Percentiles rank a stretch among this genome's conserved stretches.
Conservation (phyloP, 768 basidiomycete species). For the Roridomyces roridus region DNA sequence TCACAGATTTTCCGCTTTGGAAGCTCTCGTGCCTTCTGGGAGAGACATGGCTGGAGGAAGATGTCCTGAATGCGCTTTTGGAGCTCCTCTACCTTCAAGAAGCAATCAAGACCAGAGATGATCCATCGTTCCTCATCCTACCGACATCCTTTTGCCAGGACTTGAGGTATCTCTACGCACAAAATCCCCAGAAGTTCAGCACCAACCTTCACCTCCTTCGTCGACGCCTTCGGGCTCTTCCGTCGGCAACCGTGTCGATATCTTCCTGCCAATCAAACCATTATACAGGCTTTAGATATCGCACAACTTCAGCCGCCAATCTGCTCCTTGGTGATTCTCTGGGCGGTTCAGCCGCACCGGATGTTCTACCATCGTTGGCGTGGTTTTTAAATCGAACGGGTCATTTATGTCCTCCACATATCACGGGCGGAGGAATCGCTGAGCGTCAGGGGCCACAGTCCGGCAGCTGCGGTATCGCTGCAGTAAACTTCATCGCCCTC, state of each 20-base stretch:
- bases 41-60: slow-evolving; percentile 10
- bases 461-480: slow-evolving; percentile 13
- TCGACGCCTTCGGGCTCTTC: neutral
- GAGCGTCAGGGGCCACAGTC: neutral
- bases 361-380: neutral
- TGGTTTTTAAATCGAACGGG: neutral
- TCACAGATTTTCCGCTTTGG: slow-evolving; percentile 5
- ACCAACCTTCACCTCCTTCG: neutral
- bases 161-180: neutral
- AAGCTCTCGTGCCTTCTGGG: slow-evolving; percentile 7
- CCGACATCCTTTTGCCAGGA: neutral
- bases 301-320: neutral
- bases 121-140: neutral
- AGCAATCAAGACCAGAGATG: neutral
- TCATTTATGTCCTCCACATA: neutral
- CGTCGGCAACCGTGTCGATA: neutral
- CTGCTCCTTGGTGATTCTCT: neutral
- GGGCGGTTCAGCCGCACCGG: neutral
- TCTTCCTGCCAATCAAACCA: neutral
- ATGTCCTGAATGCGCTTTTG: slow-evolving; percentile 2
- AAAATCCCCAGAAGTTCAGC: neutral
- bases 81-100: neutral
- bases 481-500: neutral
- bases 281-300: neutral
- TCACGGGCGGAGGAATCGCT: neutral